Evolutionary conservation across 768 basidiomycete species (phyloP), one percentile per base, ranked within the genome.

Genomic region (Gloeophyllum trabeum): DNA sequence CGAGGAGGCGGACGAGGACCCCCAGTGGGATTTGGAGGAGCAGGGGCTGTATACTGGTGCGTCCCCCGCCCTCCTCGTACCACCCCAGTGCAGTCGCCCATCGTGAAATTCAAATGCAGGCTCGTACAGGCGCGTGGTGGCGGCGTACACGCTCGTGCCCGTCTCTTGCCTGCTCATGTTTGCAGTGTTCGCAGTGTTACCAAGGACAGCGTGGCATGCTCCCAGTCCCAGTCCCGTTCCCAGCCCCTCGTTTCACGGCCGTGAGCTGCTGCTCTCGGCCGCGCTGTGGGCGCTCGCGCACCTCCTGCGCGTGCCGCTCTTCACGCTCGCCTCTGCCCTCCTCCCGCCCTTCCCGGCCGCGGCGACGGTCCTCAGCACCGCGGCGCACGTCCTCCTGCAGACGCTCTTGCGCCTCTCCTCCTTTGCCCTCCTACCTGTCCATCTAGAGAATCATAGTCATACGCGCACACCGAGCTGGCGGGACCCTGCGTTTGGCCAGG

Each of bases 201-300:
- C 79, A 0, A 42, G 49, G 21, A 43, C 75, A 26, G 59, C 69
- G 19, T 81, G 78, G 61, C 69, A 49, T 30, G 45, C 52, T 10
- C 35, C 68, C 61, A 6, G 74, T 75, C 35, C 56, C 65, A 1
- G 61, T 65, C 1, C 63, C 65, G 54, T 70, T 81, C 51, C 76
- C n/a, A n/a, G n/a, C n/a, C n/a, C n/a, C n/a, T n/a, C n/a, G n/a
- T 75, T 2, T 73, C 69, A 22, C 82, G 84, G 1, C 49, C 84
- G 14, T 76, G 82, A 87, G 57, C 50, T 85, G 14, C 51, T 83
- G 42, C 60, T 75, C 35, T 72, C 82, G 0, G 65, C 67, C 14
- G 69, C 76, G 3, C 63, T 87, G 36, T 89, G 76, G 68, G 64
- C 71, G 12, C 59, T 82, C 22, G 65, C 73, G 2, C 67, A 80